Evolutionary conservation across 306 rosid genomes (phyloP).

Genomic region (Leucaena leucocephala): DNA sequence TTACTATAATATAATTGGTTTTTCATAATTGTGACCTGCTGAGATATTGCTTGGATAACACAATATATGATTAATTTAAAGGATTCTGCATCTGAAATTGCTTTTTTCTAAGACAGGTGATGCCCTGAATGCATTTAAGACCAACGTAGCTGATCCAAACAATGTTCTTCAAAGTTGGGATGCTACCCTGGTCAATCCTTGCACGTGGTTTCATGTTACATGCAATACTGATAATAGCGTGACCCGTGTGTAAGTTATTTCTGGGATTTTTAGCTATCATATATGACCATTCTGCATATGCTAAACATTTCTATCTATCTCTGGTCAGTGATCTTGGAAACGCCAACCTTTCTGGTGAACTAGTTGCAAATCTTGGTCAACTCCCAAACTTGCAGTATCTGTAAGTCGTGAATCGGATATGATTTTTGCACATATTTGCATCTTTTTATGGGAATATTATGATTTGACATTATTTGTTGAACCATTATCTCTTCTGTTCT

Average conservation of each 20-base stretch:
- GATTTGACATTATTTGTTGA: constrained; percentile 8
- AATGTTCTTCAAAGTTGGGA: constrained; percentile 66
- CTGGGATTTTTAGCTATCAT: constrained; percentile 6
- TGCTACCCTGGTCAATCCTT: constrained; percentile 66
- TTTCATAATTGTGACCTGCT: neutral
- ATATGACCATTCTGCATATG: neutral
- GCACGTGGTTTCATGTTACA: constrained; percentile 75
- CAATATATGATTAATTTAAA: neutral
- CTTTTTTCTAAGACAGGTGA: constrained; percentile 49
- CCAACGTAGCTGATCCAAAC: constrained; percentile 55
- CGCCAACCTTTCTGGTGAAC: constrained; percentile 62
- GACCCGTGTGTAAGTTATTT: constrained; percentile 64
- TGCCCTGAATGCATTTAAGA: constrained; percentile 60
- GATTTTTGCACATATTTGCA: constrained; percentile 1
- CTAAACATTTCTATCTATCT: constrained; percentile 4
- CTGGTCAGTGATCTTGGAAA: constrained; percentile 73
- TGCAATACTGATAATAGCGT: constrained; percentile 59
- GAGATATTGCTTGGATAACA: neutral
- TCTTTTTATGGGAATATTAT: neutral
- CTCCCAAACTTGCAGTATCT: constrained; percentile 64
- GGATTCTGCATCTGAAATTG: constrained; percentile 6
- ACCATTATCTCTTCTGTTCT: neutral
- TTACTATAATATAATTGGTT: neutral
- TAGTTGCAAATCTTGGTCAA: constrained; percentile 68
- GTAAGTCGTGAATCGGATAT: constrained; percentile 47